Evolutionary conservation across 352 stramenopile genomes (phyloP).

Genomic region (Sclerospora graminicola): DNA sequence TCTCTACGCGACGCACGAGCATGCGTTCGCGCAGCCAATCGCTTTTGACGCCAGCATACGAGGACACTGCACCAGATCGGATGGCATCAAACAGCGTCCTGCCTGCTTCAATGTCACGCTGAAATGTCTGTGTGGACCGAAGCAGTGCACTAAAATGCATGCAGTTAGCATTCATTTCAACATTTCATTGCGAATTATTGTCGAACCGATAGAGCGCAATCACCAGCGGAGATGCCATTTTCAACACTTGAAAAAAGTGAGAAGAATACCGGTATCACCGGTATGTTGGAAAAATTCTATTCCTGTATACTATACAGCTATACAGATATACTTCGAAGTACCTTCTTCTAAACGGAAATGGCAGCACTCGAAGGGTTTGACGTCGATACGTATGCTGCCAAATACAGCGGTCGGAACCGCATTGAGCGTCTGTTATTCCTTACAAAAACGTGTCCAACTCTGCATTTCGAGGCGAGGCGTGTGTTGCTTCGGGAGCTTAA

Average conservation of each 20-base stretch:
- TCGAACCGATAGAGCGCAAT: slow-evolving; percentile 23
- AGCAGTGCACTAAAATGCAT: slow-evolving; percentile 32
- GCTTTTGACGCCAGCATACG: slow-evolving; percentile 50
- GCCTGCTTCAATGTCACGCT: slow-evolving; percentile 35
- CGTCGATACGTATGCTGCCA: slow-evolving; percentile 70
- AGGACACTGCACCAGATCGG: slow-evolving; percentile 48
- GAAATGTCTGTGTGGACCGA: slow-evolving; percentile 40
- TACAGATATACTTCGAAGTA: no score
- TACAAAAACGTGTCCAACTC: slow-evolving; percentile 24
- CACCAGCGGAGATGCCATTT: slow-evolving; percentile 14
- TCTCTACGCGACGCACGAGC: slow-evolving; percentile 42
- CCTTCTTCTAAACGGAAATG: no score
- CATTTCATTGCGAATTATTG: neutral
- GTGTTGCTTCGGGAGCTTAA: slow-evolving; percentile 55
- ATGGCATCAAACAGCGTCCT: slow-evolving; percentile 52
- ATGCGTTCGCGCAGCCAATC: slow-evolving; percentile 69
- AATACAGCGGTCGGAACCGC: slow-evolving; percentile 77
- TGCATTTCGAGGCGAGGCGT: slow-evolving; percentile 41
- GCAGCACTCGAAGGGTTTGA: slow-evolving; percentile 43
- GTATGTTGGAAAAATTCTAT: no score
- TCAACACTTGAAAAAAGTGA: neutral
- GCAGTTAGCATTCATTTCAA: slow-evolving; percentile 7
- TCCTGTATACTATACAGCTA: no score
- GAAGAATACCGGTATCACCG: no score
- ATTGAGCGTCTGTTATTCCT: slow-evolving; percentile 70